These are phyloP conservation scores for Aspergillus thermomutatus DNA, from an alignment of 2,329 filamentous ascomycete species.

Conservation along the genomic window DNA sequence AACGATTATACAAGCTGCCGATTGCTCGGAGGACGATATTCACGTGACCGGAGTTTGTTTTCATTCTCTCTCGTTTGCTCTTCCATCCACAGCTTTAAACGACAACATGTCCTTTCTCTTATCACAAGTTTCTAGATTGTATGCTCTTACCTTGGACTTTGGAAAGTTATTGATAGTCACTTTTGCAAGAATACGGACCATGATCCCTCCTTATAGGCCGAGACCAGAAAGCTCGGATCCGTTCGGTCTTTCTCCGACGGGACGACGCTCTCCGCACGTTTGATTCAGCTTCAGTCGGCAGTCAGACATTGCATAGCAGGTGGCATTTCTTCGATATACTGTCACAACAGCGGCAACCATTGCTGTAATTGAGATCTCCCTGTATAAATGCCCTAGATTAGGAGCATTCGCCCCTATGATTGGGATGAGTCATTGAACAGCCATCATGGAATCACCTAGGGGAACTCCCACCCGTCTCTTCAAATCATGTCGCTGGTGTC, in stretches of 20 bases:
- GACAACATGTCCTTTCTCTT: not conserved
- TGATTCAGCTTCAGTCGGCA: not conserved
- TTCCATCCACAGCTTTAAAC: not conserved
- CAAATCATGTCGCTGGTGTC: constrained; percentile 36
- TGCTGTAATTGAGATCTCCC: not conserved
- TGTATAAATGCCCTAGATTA: not conserved
- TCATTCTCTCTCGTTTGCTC: no score
- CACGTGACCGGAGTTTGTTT: not conserved
- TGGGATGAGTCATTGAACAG: not conserved
- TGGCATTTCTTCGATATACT: not conserved
- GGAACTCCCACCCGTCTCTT: constrained; percentile 27
- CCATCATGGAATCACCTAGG: not conserved
- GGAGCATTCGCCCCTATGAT: not conserved
- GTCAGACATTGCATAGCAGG: not conserved
- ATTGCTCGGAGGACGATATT: no score
- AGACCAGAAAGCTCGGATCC: not conserved
- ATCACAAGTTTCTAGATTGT: not conserved
- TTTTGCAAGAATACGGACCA: rapidly evolving
- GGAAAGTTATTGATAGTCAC: not conserved
- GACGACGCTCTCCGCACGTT: not conserved
- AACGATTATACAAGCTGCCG: no score
- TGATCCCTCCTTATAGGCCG: not conserved
- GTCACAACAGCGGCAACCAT: not conserved
- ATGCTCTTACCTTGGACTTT: not conserved
- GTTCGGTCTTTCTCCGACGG: not conserved